These are phyloP conservation scores for Elsinoe ampelina DNA, from an alignment of 2,329 filamentous ascomycete genomes.

Conservation along the genomic window DNA sequence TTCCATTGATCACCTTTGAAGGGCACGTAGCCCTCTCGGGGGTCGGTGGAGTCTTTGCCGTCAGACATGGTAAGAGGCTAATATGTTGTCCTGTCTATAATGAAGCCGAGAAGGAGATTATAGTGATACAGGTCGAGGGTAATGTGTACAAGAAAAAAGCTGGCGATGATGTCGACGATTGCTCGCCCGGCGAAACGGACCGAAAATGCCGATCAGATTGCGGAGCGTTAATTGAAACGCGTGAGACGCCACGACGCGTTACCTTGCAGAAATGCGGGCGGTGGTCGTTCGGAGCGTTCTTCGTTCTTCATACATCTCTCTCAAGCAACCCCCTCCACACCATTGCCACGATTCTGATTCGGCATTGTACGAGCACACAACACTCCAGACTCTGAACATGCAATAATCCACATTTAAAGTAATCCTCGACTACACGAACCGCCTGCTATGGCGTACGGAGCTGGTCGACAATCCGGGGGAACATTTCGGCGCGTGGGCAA, in stretches of 20 bases:
- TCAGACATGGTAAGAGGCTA: conserved; percentile 33
- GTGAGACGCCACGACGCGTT: background rate
- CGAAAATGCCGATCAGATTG: background rate
- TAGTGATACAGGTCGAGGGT: background rate
- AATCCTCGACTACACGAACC: background rate
- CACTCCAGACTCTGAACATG: background rate
- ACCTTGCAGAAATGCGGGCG: background rate
- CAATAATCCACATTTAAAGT: background rate
- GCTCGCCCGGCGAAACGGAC: background rate
- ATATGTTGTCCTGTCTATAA: background rate
- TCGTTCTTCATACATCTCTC: background rate
- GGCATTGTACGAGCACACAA: background rate
- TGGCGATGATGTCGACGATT: background rate
- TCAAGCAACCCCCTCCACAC: background rate
- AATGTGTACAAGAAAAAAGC: background rate
- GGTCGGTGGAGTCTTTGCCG: conserved; percentile 30
- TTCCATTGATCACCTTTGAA: conserved; percentile 30
- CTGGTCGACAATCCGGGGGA: conserved; percentile 38
- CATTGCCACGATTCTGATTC: background rate
- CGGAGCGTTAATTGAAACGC: background rate
- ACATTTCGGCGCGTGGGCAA: conserved; percentile 33
- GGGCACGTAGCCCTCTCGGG: conserved; percentile 20
- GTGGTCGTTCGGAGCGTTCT: background rate
- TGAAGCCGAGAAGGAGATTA: too few species aligned
- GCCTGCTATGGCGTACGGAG: conserved; percentile 34